These are phyloP conservation scores for Penicillium sclerotiorum DNA, from an alignment of 2,329 filamentous ascomycete genomes.

Conservation along the genomic window DNA sequence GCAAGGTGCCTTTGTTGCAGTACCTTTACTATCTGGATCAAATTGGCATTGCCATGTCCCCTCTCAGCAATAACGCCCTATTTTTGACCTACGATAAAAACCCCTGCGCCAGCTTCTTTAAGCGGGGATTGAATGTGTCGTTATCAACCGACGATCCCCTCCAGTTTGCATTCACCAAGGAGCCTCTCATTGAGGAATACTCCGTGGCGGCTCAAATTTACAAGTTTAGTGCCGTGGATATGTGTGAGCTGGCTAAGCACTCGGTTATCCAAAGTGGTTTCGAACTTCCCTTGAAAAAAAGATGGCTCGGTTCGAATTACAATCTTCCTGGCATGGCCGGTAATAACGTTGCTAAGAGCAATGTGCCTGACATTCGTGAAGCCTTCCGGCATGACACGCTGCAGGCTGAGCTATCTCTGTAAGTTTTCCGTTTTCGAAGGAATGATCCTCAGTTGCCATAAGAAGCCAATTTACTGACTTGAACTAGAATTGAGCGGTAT, in stretches of 20 bases:
- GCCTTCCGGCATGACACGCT: conserved; percentile 87
- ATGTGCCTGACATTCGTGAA: conserved; percentile 90
- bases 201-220: conserved; percentile 98
- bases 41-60: conserved; percentile 99
- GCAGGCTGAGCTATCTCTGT: conserved; percentile 82
- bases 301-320: conserved; percentile 84
- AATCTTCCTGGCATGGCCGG: conserved; percentile 76
- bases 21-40: conserved; percentile 98
- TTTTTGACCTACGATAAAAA: conserved; percentile 97
- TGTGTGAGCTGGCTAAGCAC: conserved; percentile 97
- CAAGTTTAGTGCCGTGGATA: conserved; percentile 93
- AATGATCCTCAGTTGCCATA: neutral
- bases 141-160: conserved; percentile 95
- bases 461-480: conserved; percentile 6
- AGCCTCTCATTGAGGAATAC: conserved; percentile 97
- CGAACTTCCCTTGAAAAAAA: conserved; percentile 82
- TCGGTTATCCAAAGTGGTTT: conserved; percentile 95
- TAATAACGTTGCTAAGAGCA: conserved; percentile 93
- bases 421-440: conserved; percentile 32
- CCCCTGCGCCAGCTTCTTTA: conserved; percentile 94
- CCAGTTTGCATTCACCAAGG: conserved; percentile 98
- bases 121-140: conserved; percentile 90
- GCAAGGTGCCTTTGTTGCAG: conserved; percentile 91
- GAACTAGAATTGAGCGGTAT: conserved; percentile 33
- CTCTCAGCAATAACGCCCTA: conserved; percentile 93